Evolutionary conservation across 208 protist species (phyloP).

Genomic region (Naegleria gruberi): DNA sequence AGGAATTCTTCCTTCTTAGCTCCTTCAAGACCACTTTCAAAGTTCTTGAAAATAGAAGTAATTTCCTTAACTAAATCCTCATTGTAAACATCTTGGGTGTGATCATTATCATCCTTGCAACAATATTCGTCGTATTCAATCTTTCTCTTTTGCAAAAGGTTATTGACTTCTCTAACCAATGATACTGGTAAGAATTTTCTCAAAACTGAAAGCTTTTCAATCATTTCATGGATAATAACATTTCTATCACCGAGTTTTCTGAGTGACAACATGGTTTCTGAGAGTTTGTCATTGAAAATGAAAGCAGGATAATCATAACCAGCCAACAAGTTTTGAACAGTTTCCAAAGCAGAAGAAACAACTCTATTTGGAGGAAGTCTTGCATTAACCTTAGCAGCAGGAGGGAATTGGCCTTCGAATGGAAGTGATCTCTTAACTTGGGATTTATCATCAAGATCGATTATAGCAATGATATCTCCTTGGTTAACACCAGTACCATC

Average conservation of each 20-base stretch:
- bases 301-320: conserved; percentile 1
- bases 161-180: neutral
- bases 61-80: neutral
- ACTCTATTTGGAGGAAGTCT: neutral
- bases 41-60: neutral
- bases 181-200: neutral
- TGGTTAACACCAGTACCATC: conserved; percentile 79
- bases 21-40: neutral
- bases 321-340: neutral
- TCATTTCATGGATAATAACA: neutral
- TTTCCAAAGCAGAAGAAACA: neutral
- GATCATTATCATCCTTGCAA: neutral
- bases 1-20: conserved; percentile 1
- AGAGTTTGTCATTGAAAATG: neutral
- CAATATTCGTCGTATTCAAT: neutral
- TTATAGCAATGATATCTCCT: conserved; percentile 76
- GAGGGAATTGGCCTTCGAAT: conserved; percentile 30
- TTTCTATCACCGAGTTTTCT: neutral
- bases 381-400: neutral
- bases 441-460: conserved; percentile 82
- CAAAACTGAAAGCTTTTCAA: neutral
- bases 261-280: neutral
- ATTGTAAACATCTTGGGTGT: neutral
- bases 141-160: neutral
- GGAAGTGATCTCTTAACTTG: conserved; percentile 51